These are phyloP conservation scores for Colletotrichum sp. DNA, from an alignment of 2,329 filamentous ascomycete genomes.

Conservation along the genomic window DNA sequence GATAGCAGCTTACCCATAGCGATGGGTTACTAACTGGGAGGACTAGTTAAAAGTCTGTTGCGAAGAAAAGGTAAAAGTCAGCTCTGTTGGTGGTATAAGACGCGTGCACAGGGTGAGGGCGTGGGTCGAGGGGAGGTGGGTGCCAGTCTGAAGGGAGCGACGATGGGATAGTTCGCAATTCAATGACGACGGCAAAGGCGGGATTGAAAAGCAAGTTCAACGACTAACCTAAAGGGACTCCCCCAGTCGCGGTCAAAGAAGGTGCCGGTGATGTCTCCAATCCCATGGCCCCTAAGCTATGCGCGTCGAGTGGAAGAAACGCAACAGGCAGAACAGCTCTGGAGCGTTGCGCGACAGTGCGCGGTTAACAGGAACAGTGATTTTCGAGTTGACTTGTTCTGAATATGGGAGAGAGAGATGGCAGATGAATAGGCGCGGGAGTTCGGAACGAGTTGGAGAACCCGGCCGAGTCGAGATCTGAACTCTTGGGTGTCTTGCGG, in stretches of 20 bases:
- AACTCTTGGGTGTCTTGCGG: not conserved
- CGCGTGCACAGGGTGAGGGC: not conserved
- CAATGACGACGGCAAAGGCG: not conserved
- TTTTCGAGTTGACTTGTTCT: not conserved
- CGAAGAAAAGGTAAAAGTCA: not conserved
- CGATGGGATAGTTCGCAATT: not conserved
- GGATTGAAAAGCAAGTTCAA: not conserved
- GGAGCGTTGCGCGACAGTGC: not conserved
- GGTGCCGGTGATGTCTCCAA: conserved; percentile 14
- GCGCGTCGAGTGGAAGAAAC: not conserved
- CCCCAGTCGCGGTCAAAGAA: conserved; percentile 10
- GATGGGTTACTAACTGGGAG: conserved; percentile 3
- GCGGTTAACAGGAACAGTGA: not conserved
- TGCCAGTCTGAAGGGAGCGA: not conserved
- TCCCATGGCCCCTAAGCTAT: conserved; percentile 21
- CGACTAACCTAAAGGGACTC: conserved; percentile 19
- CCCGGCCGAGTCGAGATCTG: not conserved
- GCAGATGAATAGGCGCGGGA: not conserved
- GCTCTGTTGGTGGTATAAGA: not conserved
- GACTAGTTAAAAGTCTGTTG: conserved; percentile 1
- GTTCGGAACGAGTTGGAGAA: not conserved
- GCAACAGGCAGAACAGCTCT: conserved; percentile 3
- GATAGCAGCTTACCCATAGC: conserved; percentile 53
- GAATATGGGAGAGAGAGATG: not conserved
- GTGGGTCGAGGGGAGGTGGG: not conserved